phyloP scores from a whole-genome alignment of 2,329 filamentous ascomycete genomes.

The Ceratocystis eucalypticola region DNA sequence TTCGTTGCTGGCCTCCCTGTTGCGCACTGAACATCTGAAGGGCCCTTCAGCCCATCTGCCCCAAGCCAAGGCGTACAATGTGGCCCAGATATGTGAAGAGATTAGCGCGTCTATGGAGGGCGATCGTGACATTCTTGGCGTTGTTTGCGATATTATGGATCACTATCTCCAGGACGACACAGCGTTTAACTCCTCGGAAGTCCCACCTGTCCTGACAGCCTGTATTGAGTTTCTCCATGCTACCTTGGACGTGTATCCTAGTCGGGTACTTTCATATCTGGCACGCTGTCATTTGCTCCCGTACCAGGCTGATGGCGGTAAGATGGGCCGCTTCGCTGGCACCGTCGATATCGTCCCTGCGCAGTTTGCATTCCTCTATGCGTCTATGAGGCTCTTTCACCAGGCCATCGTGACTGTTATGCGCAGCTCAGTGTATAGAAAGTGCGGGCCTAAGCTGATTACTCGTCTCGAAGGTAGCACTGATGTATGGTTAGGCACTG shows the following conservation, averaged over 20 bases:
- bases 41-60: constrained; percentile 21
- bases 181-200: constrained; percentile 44
- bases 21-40: constrained; percentile 40
- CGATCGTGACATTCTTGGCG: constrained; percentile 61
- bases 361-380: constrained; percentile 63
- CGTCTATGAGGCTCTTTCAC: constrained; percentile 60
- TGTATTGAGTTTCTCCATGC: constrained; percentile 71
- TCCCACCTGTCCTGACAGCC: constrained; percentile 51
- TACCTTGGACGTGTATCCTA: constrained; percentile 60
- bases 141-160: constrained; percentile 79
- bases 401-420: constrained; percentile 64
- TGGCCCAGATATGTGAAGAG: constrained; percentile 41
- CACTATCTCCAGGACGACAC: constrained; percentile 46
- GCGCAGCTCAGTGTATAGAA: constrained; percentile 53
- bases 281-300: constrained; percentile 68
- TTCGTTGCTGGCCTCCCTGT: constrained; percentile 55
- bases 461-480: constrained; percentile 34
- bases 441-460: constrained; percentile 38
- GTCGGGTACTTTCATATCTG: constrained; percentile 81
- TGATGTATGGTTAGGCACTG: constrained; percentile 55
- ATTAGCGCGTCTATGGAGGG: constrained; percentile 40
- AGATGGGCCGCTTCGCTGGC: constrained; percentile 66
- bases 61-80: constrained; percentile 23
- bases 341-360: constrained; percentile 65
- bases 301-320: constrained; percentile 60